These are phyloP conservation scores for Bacidia rubella DNA, from an alignment of 495 filamentous ascomycete species.

Conservation along the genomic window DNA sequence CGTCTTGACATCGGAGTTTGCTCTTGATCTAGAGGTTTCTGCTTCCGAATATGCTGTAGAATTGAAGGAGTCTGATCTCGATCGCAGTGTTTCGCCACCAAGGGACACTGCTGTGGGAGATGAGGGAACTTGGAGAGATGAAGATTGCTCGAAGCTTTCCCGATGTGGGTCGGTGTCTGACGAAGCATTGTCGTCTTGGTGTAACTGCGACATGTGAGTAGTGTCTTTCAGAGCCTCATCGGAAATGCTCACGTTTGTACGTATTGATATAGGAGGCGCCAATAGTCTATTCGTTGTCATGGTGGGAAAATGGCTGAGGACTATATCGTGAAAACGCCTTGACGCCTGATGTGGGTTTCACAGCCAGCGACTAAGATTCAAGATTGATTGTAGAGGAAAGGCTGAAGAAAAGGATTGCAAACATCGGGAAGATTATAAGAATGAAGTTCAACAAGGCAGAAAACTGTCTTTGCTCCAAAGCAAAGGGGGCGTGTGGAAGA, in stretches of 20 bases:
- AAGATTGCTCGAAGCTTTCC: conserved; percentile 3
- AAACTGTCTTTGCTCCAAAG: background rate
- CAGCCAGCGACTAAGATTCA: background rate
- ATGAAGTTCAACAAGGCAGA: background rate
- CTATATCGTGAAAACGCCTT: background rate
- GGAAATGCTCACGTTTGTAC: conserved; percentile 12
- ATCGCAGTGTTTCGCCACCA: conserved; percentile 38
- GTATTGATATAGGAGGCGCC: conserved; percentile 15
- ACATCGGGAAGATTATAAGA: background rate
- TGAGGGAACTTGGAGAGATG: conserved; percentile 17
- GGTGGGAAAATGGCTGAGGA: background rate
- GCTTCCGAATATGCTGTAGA: conserved; percentile 31
- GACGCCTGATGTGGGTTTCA: background rate
- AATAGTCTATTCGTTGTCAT: conserved; percentile 19
- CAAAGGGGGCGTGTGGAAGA: background rate
- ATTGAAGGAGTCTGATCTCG: conserved; percentile 35
- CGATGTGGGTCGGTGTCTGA: conserved; percentile 9
- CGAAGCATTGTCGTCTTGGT: conserved; percentile 3
- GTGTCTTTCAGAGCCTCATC: background rate
- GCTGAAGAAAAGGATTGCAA: background rate
- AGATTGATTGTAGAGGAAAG: background rate
- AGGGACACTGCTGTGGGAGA: conserved; percentile 31
- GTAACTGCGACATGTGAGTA: conserved; percentile 15
- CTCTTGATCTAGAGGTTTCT: conserved; percentile 30
- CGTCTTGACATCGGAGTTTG: conserved; percentile 28